Conservation (phyloP, 192 early-diverging fungal genomes). For the Glomus cerebriforme region DNA sequence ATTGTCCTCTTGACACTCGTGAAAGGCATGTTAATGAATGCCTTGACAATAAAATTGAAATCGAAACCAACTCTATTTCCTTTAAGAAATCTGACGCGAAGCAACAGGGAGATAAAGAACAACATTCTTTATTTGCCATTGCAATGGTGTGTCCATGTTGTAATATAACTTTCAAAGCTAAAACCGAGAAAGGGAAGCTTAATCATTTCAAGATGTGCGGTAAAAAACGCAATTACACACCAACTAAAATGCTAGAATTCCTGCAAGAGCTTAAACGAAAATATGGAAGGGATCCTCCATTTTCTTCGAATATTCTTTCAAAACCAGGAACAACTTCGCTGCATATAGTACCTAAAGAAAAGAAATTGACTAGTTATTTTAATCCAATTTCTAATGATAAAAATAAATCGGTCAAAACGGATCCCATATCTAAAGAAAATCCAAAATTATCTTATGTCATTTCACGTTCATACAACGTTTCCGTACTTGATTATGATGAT, state of each 20-base stretch:
- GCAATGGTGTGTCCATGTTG: background rate
- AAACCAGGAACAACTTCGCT: background rate
- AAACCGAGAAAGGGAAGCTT: background rate
- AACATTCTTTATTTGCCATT: background rate
- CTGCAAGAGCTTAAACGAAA: background rate
- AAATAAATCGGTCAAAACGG: background rate
- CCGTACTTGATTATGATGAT: background rate
- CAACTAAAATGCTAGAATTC: background rate
- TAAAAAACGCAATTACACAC: background rate
- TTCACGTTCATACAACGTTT: background rate
- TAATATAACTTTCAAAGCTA: background rate
- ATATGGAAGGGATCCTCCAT: background rate
- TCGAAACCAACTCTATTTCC: background rate
- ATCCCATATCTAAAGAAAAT: background rate
- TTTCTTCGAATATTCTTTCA: too few species aligned
- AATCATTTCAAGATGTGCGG: background rate
- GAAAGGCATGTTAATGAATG: background rate
- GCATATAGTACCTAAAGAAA: background rate
- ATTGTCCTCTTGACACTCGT: background rate
- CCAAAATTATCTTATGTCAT: background rate
- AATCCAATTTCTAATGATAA: background rate
- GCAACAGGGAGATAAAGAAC: background rate
- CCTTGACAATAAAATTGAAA: background rate
- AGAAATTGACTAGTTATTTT: constrained; percentile 2
- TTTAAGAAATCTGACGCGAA: background rate